Percentiles rank a stretch among this genome's conserved stretches.
These are phyloP conservation scores for Pleurostoma richardsiae DNA, from an alignment of 2,329 filamentous ascomycete species.

Conservation along the genomic window DNA sequence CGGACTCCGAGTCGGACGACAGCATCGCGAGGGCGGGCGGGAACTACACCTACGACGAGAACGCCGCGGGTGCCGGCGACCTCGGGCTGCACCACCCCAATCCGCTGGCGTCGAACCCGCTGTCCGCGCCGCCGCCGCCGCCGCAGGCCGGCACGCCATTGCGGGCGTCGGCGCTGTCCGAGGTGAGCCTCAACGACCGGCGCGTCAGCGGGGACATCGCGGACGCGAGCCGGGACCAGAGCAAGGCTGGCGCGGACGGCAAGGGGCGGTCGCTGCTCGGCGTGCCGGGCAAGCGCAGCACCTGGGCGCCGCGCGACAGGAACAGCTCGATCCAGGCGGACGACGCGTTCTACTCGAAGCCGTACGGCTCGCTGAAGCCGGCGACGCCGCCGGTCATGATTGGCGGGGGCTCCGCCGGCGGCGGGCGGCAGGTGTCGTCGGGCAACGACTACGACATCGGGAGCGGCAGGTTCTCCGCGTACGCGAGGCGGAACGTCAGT, in stretches of 20 bases:
- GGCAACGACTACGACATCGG: slow-evolving; percentile 49
- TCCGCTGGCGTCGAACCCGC: slow-evolving; percentile 48
- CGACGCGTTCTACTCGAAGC: slow-evolving; percentile 43
- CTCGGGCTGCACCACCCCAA: slow-evolving; percentile 36
- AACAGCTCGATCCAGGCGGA: slow-evolving; percentile 46
- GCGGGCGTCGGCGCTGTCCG: slow-evolving; percentile 33
- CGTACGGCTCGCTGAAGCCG: slow-evolving; percentile 54
- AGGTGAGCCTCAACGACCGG: slow-evolving; percentile 39
- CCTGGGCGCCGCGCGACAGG: slow-evolving; percentile 19
- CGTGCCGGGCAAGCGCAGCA: slow-evolving; percentile 5
- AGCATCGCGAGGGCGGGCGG: slow-evolving; percentile 16
- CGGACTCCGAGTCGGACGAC: slow-evolving; percentile 32
- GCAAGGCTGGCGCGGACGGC: background rate
- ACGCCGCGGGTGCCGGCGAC: slow-evolving; percentile 16
- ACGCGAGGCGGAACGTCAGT: slow-evolving; percentile 58
- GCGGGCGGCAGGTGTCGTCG: slow-evolving; percentile 47
- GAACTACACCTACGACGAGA: slow-evolving; percentile 7
- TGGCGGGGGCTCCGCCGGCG: slow-evolving; percentile 21
- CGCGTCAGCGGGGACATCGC: slow-evolving; percentile 39
- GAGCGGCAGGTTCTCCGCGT: slow-evolving; percentile 19
- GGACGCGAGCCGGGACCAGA: slow-evolving; percentile 25
- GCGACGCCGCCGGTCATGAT: slow-evolving; percentile 50
- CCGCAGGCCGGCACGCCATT: slow-evolving; percentile 19
- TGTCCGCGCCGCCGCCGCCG: slow-evolving; percentile 9
- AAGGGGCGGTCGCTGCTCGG: slow-evolving; percentile 1